Base-by-base conservation (phyloP, 805 yeast species). In the Barnettozyma sucrosica region DNA sequence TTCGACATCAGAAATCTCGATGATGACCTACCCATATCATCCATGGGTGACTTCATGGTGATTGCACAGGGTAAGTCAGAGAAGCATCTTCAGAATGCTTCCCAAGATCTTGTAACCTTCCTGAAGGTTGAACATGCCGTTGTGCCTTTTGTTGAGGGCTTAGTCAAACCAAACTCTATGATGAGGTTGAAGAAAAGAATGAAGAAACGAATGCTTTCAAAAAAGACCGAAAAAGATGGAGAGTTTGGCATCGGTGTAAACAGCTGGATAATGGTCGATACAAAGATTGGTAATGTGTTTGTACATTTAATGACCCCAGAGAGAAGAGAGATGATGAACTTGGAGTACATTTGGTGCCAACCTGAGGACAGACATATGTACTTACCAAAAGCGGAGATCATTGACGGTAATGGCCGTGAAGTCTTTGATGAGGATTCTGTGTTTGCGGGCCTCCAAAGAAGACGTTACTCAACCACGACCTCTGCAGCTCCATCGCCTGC, bases 181-280 rank as follows among this genome's bases (percentile, higher is more conserved):
- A 72, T 79, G 41, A 74, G 72, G 49, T 70, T 71, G 48, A 74
- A 70, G 48, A 74, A 78, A 46, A 66, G 86, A 49, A 61, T 81
- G 49, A 72, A 71, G 36, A 75, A 75, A 61, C 65, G 61, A 38
- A 81, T 83, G 34, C 69, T 79, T 46, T 81, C 76, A n/a, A 71
- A 71, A 14, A 75, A 75, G 14, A 69, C 74, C 44, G 73, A 81
- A 0, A 71, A 74, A 1, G 78, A 78, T 54, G 75, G 75, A 49
- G 80, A 76, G 47, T 81, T 76, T 56, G 85, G 86, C 14, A 53
- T 66, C 5, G 61, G 57, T 19, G 71, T 81, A 5, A 89, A 88
- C 55, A 77, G 86, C 23, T 90, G 98, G 98, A 80, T 87, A 20
- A 79, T 87, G 76, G 70, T 89, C 42, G 89, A 88, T 56, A 76